These are phyloP conservation scores for Dictyophora rubrovolvata DNA, from an alignment of 768 basidiomycete genomes.

Conservation along the genomic window DNA sequence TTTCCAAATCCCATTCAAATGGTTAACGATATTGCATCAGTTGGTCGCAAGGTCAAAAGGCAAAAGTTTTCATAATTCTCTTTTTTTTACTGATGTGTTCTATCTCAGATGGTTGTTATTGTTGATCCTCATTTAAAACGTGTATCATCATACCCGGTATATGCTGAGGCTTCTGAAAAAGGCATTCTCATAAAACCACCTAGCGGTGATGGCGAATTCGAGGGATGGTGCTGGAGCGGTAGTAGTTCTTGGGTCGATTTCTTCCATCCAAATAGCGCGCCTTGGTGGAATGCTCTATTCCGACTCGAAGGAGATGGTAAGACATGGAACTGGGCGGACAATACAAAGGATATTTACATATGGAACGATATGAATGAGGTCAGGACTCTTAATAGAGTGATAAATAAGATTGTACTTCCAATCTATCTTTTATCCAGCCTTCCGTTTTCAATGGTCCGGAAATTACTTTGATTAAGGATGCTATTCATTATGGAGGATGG, in stretches of 20 bases:
- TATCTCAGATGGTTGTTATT: constrained; percentile 86
- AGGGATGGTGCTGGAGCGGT: constrained; percentile 99
- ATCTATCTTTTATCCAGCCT: constrained; percentile 42
- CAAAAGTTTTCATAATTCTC: constrained; percentile 7
- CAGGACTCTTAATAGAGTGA: constrained; percentile 8
- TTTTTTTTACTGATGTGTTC: constrained; percentile 5
- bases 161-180: constrained; percentile 74
- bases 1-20: constrained; percentile 95
- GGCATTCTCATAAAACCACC: constrained; percentile 73
- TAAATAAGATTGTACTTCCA: neutral
- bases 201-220: constrained; percentile 75
- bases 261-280: constrained; percentile 85
- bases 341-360: constrained; percentile 77
- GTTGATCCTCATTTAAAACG: constrained; percentile 95
- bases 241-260: constrained; percentile 96
- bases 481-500: constrained; percentile 88
- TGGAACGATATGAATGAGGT: constrained; percentile 99
- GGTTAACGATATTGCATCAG: constrained; percentile 78
- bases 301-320: constrained; percentile 41
- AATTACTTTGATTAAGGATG: constrained; percentile 71
- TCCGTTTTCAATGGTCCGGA: constrained; percentile 99
- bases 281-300: constrained; percentile 86
- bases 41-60: constrained; percentile 70
- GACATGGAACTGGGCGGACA: constrained; percentile 67
- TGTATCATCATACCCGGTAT: constrained; percentile 66